Base-by-base conservation (phyloP, 2,329 filamentous ascomycete species). In the Westerdykella ornata region DNA sequence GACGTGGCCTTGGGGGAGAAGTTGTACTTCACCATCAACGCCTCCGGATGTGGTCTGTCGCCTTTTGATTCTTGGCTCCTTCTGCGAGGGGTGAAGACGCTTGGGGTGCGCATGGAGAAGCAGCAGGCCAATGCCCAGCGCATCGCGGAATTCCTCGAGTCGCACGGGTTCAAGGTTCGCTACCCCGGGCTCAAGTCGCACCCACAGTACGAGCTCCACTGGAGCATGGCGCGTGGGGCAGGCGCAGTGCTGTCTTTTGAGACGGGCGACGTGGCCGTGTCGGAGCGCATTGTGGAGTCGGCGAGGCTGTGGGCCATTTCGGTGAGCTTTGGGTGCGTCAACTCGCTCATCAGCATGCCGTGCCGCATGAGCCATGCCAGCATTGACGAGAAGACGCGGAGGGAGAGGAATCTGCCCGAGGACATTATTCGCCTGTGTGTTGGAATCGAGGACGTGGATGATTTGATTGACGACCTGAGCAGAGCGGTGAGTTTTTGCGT, bases 361-460 rank as follows among this genome's bases (percentile, higher is more conserved):
- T 98, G 92, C 71, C 88, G 90, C 59, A 98, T 98, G 94, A 97
- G 90, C 69, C 92, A 98, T 68, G 92, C 92, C 30, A 95, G 88
- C 63, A 98, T 98, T 60, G 92, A 97, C 62, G 86, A 88, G 44
- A 94, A 95, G 72, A 97, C 89, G 39, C 76, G 92, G 53, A 46
- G 44, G 75, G 60, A 62, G 51, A 53, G 47, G 49, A 83, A 90
- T 51, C 85, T 98, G 81, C 92, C 92, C 9, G 92, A 98, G 69
- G 92, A 98, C 65, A 84, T 98, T 46, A 97, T 98, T 57, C 78
- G 92, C 42, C 69, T 98, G 41, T 98, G 92, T 61, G 88, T 98
- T 34, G 92, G 92, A 35, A 98, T 98, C 58, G 92, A 98, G 66
- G 92, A 98, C 66, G 79, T 77, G 3, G 80, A 88, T 54, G 92